Base-by-base conservation (phyloP, 352 stramenopile species). In the Pilasporangium apinafurcum region DNA sequence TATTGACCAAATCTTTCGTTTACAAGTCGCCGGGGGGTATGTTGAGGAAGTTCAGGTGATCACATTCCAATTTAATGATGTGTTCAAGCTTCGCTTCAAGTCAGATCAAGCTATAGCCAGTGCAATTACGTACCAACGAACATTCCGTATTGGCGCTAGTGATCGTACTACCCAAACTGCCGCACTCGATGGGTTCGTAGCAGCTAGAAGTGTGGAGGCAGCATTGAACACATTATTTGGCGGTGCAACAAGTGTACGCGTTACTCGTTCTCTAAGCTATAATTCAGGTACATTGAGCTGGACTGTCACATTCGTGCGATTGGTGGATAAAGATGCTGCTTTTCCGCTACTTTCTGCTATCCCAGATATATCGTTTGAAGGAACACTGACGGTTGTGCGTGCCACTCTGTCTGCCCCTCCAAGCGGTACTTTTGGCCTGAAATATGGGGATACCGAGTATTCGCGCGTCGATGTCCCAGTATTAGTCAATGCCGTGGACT, bases 131-230 rank as follows among this genome's bases (percentile, higher is more conserved):
- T 88, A 85, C 25, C 53, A 65, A 0, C 56, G 56, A 12, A 68
- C 64, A 1, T 85, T 85, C 27, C 53, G 48, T 3, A 51, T 87
- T 18, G 51, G 55, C 1, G 31, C 51, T 7, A 59, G 37, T 5
- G 54, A 53, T 16, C 48, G 39, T 2, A 39, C 32, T 10, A 27
- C 43, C 1, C 57, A 9, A 0, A 64, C 61, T 3, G 0, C 38
- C 12, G 26, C 56, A 10, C 27, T 86, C 1, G 78, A 88, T 48
- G 56, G 72, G 0, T 91, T 91, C 56, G 61, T 59, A 1, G 62
- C 53, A 2, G 70, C 70, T 8, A 24, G 34, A 0, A 43, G 65
- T 25, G 50, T 91, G 0, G 53, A 75, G 33, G 46, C 43, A 1
- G 75, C 68, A 14, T 33, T 86, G 4, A 78, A 81, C 25, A 39